Evolutionary conservation across 257 asterid genomes (phyloP), one percentile per base, ranked within the genome.

Genomic region (Lithospermum erythrorhizon): DNA sequence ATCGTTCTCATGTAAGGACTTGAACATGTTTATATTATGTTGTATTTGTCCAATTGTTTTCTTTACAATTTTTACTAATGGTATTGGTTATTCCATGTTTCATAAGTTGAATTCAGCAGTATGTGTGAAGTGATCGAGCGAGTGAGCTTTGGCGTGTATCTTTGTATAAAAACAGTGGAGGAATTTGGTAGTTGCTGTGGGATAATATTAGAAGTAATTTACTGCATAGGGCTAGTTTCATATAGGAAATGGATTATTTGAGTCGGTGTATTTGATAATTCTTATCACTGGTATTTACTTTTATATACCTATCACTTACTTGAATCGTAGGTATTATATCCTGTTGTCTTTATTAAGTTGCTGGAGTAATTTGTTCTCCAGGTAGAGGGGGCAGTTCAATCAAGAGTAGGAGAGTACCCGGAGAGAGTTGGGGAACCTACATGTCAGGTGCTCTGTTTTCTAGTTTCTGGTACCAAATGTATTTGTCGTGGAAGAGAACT

Each of bases 371-470:
- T 25, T 62, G 58, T 52, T 37, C 52, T 29, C 51, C 68, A 67
- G 74, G 71, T 48, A 61, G 82, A 66, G 57, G 61, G 58, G 22
- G 73, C 71, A 47, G 63, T 72, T 61, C 82, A 79, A 74, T 69
- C 79, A 76, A 87, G 71, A 73, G 73, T 68, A 30, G 82, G 72
- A 59, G 93, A 82, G 62, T 84, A 79, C 69, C 97, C 97, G 0
- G 97, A 89, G 79, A 78, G 97, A 72, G 72, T 74, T 55, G 94
- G 94, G 74, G 89, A 84, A 69, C 93, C 86, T 57, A 70, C 78
- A 13, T 89, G 97, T 66, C 95, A 86, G 91, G 97, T 89, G 76
- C 61, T 59, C 64, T 56, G 47, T 27, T 66, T 60, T 56, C 10
- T 53, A 2, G 37, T 23, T 63, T 58, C 49, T 58, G 66, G 25